phyloP scores from a whole-genome alignment of 768 basidiomycete genomes.

The Chalciporus sphaerocephalus region DNA sequence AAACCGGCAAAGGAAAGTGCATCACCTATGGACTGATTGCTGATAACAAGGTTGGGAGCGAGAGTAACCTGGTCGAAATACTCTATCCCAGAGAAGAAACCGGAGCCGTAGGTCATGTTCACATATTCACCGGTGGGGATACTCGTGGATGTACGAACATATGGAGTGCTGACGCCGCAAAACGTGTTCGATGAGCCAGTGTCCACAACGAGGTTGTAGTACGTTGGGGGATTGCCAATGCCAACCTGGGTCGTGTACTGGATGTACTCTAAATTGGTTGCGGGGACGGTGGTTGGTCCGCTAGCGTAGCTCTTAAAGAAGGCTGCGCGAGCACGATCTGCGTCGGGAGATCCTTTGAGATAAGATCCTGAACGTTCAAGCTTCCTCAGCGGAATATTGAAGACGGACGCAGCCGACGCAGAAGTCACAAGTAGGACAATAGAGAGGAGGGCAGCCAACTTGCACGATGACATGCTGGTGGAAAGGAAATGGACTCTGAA shows the following conservation, averaged over 20 bases:
- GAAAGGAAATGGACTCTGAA: no score
- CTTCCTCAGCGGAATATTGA: slow-evolving; percentile 12
- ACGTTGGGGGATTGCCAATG: slow-evolving; percentile 18
- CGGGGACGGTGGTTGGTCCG: slow-evolving; percentile 1
- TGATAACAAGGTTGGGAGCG: slow-evolving; percentile 17
- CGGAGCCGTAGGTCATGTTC: neutral
- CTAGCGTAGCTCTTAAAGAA: slow-evolving; percentile 3
- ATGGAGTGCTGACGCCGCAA: slow-evolving; percentile 18
- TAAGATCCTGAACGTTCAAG: slow-evolving; percentile 10
- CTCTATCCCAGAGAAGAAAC: slow-evolving; percentile 32
- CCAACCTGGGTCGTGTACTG: slow-evolving; percentile 16
- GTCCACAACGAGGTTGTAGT: slow-evolving; percentile 23
- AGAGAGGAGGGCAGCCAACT: no score
- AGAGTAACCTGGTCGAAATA: slow-evolving; percentile 27
- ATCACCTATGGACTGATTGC: slow-evolving; percentile 25
- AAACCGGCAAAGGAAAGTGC: slow-evolving; percentile 11
- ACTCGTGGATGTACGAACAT: slow-evolving; percentile 14
- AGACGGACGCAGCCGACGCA: slow-evolving; percentile 3
- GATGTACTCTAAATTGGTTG: slow-evolving; percentile 2
- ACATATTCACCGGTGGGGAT: slow-evolving; percentile 15
- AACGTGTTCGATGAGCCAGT: slow-evolving; percentile 27
- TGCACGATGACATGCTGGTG: no score
- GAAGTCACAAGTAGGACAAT: no score
- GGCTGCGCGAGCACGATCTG: slow-evolving; percentile 16
- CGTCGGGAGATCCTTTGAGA: slow-evolving; percentile 16